Evolutionary conservation across 345 rosid genomes (phyloP).

Genomic region (Bruguiera sexangula): DNA sequence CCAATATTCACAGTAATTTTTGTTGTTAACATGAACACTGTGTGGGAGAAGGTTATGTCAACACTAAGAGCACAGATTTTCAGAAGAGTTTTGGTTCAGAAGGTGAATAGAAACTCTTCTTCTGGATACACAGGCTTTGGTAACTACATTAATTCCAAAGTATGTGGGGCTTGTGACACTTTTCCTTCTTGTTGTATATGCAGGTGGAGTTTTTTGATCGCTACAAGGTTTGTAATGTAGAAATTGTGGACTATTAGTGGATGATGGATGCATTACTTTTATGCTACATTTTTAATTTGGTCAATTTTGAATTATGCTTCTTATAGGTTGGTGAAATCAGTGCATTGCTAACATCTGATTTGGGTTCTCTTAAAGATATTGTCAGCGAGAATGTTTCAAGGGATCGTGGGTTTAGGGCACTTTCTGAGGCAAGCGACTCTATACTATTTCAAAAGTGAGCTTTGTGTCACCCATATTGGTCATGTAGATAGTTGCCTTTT

Average conservation of each 20-base stretch:
- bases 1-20: slow-evolving; percentile 78
- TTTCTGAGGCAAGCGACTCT: slow-evolving; percentile 96
- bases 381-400: slow-evolving; percentile 89
- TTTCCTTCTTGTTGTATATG: slow-evolving; percentile 10
- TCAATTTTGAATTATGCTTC: not conserved
- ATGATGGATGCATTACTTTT: not conserved
- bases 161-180: not conserved
- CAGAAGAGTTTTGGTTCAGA: slow-evolving; percentile 71
- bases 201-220: slow-evolving; percentile 92
- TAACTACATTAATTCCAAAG: not conserved
- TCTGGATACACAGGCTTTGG: not conserved
- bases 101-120: slow-evolving; percentile 36
- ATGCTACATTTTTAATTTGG: not conserved
- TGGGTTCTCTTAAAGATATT: slow-evolving; percentile 72
- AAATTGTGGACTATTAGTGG: not conserved
- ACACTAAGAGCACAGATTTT: slow-evolving; percentile 75
- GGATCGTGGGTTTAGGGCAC: slow-evolving; percentile 96
- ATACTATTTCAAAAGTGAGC: slow-evolving; percentile 56
- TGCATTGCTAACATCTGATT: slow-evolving; percentile 81
- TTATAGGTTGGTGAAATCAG: slow-evolving; percentile 84
- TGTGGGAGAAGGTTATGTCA: slow-evolving; percentile 92
- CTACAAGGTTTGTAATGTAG: slow-evolving; percentile 54
- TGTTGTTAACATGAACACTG: slow-evolving; percentile 61
- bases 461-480: slow-evolving; percentile 35
- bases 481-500: slow-evolving; percentile 18